Conservation (phyloP, 192 early-diverging fungal species). For the Phlyctochytrium arcticum region DNA sequence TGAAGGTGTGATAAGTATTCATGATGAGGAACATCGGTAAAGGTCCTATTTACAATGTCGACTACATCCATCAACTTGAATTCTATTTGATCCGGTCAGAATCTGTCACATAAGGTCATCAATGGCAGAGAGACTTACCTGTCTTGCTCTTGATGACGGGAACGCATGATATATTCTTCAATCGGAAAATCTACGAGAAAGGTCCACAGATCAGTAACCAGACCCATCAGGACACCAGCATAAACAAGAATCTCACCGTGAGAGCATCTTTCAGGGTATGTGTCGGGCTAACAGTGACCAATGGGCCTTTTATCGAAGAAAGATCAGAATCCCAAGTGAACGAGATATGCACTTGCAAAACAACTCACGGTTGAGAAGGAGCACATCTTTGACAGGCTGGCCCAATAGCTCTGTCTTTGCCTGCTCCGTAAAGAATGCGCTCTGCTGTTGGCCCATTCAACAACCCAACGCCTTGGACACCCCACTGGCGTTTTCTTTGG, state of each 20-base stretch:
- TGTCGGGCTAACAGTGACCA: conserved; percentile 15
- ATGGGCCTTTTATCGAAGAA: conserved; percentile 10
- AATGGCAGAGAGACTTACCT: not conserved
- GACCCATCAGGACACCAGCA: not conserved
- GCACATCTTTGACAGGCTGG: conserved; percentile 6
- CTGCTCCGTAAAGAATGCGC: conserved; percentile 8
- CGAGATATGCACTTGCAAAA: not conserved
- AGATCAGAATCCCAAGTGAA: not conserved
- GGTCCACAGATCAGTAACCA: not conserved
- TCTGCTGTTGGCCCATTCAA: conserved; percentile 24
- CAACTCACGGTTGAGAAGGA: conserved; percentile 15
- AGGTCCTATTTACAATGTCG: conserved; percentile 19
- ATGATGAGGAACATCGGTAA: not conserved
- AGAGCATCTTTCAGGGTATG: conserved; percentile 12
- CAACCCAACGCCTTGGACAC: not conserved
- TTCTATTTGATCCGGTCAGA: not conserved
- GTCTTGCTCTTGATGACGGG: conserved; percentile 5
- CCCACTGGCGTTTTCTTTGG: too few species aligned
- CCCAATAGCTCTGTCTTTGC: conserved; percentile 4
- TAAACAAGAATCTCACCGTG: not conserved
- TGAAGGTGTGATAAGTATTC: not conserved
- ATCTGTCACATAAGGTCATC: not conserved
- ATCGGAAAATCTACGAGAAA: conserved; percentile 6
- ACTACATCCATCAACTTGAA: conserved; percentile 19
- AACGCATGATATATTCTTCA: conserved; percentile 28